A percentile compares a stretch with the other conserved stretches of the same genome.
Evolutionary conservation across 768 basidiomycete genomes (phyloP).

Genomic region (Rhodotorula taiwanensis): DNA sequence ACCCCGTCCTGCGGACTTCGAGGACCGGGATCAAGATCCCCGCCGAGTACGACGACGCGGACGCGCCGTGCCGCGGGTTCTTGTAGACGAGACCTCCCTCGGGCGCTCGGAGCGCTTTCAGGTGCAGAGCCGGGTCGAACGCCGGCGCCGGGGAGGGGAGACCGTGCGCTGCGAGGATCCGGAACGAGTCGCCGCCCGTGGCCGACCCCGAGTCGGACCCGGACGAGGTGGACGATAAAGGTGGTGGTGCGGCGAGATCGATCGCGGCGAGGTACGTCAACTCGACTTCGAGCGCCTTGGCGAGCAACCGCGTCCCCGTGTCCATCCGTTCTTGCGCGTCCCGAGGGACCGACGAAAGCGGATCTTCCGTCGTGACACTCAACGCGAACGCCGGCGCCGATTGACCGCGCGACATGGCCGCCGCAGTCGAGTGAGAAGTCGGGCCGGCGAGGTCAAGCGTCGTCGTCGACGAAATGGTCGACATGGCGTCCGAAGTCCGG

Average conservation of each 20-base stretch:
- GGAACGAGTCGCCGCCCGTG: background rate
- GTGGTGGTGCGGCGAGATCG: slow-evolving; percentile 11
- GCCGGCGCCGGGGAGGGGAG: slow-evolving; percentile 33
- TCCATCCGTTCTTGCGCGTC: slow-evolving; percentile 89
- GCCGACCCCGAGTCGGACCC: background rate
- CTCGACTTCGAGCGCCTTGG: slow-evolving; percentile 19
- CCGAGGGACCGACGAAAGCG: slow-evolving; percentile 22
- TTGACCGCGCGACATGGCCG: slow-evolving; percentile 2
- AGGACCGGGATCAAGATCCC: slow-evolving; percentile 36
- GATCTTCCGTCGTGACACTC: slow-evolving; percentile 26
- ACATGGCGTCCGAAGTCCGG: slow-evolving; percentile 11
- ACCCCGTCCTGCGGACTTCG: slow-evolving; percentile 31
- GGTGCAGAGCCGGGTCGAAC: slow-evolving; percentile 38
- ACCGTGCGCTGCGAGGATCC: slow-evolving; percentile 33
- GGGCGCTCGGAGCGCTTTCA: slow-evolving; percentile 35
- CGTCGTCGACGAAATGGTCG: slow-evolving; percentile 5
- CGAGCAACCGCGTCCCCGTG: slow-evolving; percentile 56
- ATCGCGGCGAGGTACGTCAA: slow-evolving; percentile 31
- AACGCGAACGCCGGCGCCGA: slow-evolving; percentile 19
- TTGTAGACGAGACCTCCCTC: slow-evolving; percentile 40
- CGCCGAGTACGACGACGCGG: slow-evolving; percentile 15
- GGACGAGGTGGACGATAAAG: no score
- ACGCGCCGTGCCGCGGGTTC: slow-evolving; percentile 23
- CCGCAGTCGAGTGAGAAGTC: no score
- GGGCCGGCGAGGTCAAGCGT: background rate